These are phyloP conservation scores for Amanita thiersii DNA, from an alignment of 768 basidiomycete species.

Conservation along the genomic window DNA sequence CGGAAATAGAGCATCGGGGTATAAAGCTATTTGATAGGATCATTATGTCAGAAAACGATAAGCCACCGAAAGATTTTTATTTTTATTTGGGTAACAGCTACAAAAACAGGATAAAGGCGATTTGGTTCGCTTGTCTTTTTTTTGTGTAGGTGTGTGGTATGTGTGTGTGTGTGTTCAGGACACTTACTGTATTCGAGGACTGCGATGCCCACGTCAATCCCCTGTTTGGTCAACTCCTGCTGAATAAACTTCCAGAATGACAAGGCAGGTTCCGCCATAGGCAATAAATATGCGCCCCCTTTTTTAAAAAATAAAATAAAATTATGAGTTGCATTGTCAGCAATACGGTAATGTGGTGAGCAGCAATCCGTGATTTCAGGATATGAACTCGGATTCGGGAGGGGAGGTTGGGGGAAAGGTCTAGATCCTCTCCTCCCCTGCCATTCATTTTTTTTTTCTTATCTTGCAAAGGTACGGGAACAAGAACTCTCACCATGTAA, in stretches of 20 bases:
- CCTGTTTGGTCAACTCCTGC: slow-evolving; percentile 16
- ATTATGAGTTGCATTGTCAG: no score
- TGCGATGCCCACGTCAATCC: slow-evolving; percentile 18
- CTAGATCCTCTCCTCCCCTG: not conserved
- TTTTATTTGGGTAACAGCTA: no score
- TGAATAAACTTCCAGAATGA: slow-evolving; percentile 22
- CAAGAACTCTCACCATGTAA: slow-evolving; percentile 18
- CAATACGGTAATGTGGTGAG: no score
- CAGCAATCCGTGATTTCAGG: no score
- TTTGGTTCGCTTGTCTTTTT: no score
- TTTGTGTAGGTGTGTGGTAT: not conserved
- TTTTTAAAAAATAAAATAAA: not conserved
- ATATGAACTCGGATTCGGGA: no score
- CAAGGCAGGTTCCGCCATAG: slow-evolving; percentile 14
- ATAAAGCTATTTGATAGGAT: slow-evolving; percentile 16
- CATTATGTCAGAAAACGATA: no score
- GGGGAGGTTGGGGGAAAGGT: no score
- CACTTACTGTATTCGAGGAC: slow-evolving; percentile 24
- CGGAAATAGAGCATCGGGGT: slow-evolving; percentile 27
- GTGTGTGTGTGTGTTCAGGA: no score
- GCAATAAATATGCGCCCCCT: slow-evolving; percentile 25
- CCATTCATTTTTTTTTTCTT: not conserved
- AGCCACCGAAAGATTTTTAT: no score
- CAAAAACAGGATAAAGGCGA: no score
- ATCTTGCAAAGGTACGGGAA: not conserved